Conservation (phyloP, 305 asterid species). For the Ilex paraguariensis region DNA sequence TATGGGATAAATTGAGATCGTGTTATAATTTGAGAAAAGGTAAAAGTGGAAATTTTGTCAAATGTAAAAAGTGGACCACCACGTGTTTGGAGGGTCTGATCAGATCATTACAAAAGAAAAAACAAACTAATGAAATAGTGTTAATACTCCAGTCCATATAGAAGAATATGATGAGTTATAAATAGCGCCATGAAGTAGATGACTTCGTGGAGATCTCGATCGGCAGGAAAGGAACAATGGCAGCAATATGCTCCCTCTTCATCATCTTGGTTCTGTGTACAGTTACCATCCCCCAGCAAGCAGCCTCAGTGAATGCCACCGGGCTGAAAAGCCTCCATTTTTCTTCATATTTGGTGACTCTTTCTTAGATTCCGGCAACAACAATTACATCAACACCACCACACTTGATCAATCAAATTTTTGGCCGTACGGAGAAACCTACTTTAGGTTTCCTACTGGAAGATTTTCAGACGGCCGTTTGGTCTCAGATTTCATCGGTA, state of each 20-base stretch:
- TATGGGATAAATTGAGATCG: too few relatives aligned
- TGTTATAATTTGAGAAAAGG: too few relatives aligned
- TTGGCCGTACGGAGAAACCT: conserved; percentile 57
- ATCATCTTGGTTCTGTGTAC: background rate
- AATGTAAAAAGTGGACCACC: too few relatives aligned
- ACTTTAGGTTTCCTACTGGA: conserved; percentile 51
- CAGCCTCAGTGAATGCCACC: conserved; percentile 8
- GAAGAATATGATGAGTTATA: too few relatives aligned
- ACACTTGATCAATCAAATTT: conserved; percentile 58
- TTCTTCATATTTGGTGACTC: conserved; percentile 71
- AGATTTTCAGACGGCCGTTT: conserved; percentile 73
- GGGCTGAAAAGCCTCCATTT: conserved; percentile 11
- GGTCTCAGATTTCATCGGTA: conserved; percentile 59
- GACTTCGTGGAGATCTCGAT: too few relatives aligned
- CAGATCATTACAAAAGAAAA: too few relatives aligned
- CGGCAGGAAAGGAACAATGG: too few relatives aligned
- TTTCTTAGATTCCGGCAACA: conserved; percentile 57
- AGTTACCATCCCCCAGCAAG: background rate
- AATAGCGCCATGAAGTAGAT: too few relatives aligned
- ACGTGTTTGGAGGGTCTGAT: too few relatives aligned
- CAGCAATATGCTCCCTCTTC: background rate
- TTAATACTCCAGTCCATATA: too few relatives aligned
- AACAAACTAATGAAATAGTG: too few relatives aligned
- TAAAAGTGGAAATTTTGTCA: too few relatives aligned
- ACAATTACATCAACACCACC: conserved; percentile 63